phyloP scores from a whole-genome alignment of 257 asterid genomes.

The Parsonsia alboflavescens region DNA sequence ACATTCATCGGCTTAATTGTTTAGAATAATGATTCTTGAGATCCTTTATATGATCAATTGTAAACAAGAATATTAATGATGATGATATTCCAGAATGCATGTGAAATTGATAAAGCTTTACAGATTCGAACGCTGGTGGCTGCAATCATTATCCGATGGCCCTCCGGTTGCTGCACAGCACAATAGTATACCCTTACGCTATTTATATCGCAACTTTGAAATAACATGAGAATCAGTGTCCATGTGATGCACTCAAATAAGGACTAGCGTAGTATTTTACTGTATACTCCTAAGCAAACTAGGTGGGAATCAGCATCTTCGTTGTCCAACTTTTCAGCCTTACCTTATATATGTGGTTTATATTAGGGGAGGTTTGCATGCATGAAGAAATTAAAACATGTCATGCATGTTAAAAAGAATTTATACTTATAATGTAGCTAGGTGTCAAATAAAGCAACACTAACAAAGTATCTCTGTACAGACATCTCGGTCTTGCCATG shows the following conservation, averaged over 20 bases:
- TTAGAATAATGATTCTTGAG: too few relatives aligned
- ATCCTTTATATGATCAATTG: background rate
- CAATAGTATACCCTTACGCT: too few relatives aligned
- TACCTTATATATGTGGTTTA: background rate
- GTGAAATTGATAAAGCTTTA: slow-evolving; percentile 10
- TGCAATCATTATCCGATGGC: slow-evolving; percentile 9
- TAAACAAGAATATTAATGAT: background rate
- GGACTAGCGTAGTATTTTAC: background rate
- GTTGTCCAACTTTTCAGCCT: background rate
- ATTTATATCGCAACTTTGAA: background rate
- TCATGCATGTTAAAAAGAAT: too few relatives aligned
- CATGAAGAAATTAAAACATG: too few relatives aligned
- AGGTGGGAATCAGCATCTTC: slow-evolving; percentile 12
- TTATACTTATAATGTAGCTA: too few relatives aligned
- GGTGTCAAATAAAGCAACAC: too few relatives aligned
- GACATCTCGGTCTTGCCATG: too few relatives aligned
- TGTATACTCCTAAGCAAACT: background rate
- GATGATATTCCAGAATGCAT: slow-evolving; percentile 12
- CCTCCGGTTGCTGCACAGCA: background rate
- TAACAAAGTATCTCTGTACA: too few relatives aligned
- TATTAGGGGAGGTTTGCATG: background rate
- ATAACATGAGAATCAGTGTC: slow-evolving; percentile 18
- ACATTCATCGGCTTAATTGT: background rate
- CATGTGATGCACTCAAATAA: slow-evolving; percentile 18
- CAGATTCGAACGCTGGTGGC: slow-evolving; percentile 3